Evolutionary conservation across 2,329 filamentous ascomycete genomes (phyloP), one percentile per base, ranked within the genome.

Genomic region (Phyllosticta paracitricarpa): DNA sequence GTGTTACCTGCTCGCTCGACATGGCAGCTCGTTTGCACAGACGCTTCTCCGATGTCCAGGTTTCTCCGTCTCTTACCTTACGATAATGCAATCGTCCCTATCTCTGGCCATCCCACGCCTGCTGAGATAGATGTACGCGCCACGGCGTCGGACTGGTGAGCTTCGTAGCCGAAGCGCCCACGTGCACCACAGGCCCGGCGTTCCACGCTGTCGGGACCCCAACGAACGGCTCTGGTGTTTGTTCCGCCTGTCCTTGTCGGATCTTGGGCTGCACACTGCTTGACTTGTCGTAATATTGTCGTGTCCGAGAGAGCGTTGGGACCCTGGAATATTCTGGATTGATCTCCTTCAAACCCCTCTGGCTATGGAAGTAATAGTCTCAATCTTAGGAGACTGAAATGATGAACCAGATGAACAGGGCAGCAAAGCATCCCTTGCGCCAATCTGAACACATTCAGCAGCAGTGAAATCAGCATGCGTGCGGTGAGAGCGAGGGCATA

Each of bases 401-500:
- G 51, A 51, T 55, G 54, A 59, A 24, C 53, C 58, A 56, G 51
- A 55, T 56, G 17, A 40, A 28, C 57, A 53, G 26, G 40, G 25
- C 26, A 48, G 48, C 26, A 28, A 53, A 12, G 14, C 33, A 59
- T 26, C 52, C 57, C 57, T 26, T 51, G 24, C 54, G 14, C 10
- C 40, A 48, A 28, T 7, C 51, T 30, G 52, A 30, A 52, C 57
- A 25, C 17, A n/a, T 14, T 30, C 53, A 6, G 26, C 52, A 22
- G 14, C 57, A 14, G 35, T 53, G 53, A 48, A 53, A 56, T 14
- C 53, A 35, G 56, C 53, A 60, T 60, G 58, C 53, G 56, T 51
- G 55, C 58, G 58, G 58, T 25, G 53, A 51, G 55, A 53, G 53
- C 54, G n/a, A 51, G 53, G 51, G 53, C 58, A 53, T 56, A 35